Percentiles rank a stretch among this genome's conserved stretches.
Conservation (phyloP, 345 rosid genomes). For the Brassica nigra region DNA sequence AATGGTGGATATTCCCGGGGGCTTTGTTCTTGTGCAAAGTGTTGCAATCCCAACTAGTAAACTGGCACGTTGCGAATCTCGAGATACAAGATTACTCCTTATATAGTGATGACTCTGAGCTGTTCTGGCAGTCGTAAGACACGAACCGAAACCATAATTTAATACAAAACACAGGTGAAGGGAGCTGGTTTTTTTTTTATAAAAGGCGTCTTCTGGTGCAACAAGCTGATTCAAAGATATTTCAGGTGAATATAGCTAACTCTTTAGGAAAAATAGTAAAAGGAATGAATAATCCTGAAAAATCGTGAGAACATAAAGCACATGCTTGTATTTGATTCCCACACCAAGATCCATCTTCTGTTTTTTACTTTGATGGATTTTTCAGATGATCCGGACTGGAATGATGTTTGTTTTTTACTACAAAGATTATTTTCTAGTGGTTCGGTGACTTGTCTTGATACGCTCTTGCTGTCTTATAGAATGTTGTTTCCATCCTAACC, state of each 20-base stretch:
- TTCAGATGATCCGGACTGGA: slow-evolving; percentile 9
- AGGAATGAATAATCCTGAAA: slow-evolving; percentile 39
- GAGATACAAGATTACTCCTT: slow-evolving; percentile 89
- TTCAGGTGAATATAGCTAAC: slow-evolving; percentile 45
- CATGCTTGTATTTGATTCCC: slow-evolving; percentile 27
- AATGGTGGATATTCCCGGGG: slow-evolving; percentile 94
- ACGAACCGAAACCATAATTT: slow-evolving; percentile 19
- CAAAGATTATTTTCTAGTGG: not conserved
- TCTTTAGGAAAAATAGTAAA: slow-evolving; percentile 30
- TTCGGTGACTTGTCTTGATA: slow-evolving; percentile 9
- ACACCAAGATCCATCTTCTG: slow-evolving; percentile 32
- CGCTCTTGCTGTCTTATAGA: not conserved
- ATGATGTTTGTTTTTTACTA: slow-evolving; percentile 1
- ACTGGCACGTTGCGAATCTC: slow-evolving; percentile 83
- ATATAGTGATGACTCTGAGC: slow-evolving; percentile 72
- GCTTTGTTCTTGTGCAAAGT: slow-evolving; percentile 75
- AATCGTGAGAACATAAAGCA: slow-evolving; percentile 11
- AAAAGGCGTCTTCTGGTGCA: slow-evolving; percentile 44
- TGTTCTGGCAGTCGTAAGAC: slow-evolving; percentile 73
- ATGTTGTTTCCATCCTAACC: not conserved
- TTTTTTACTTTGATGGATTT: slow-evolving; percentile 30
- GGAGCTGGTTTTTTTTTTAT: slow-evolving; percentile 12
- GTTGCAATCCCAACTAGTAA: slow-evolving; percentile 68
- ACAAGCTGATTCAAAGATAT: slow-evolving; percentile 37
- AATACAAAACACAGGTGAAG: slow-evolving; percentile 29